Evolutionary conservation across 306 rosid species (phyloP).

Genomic region (Prunus fruticosa): DNA sequence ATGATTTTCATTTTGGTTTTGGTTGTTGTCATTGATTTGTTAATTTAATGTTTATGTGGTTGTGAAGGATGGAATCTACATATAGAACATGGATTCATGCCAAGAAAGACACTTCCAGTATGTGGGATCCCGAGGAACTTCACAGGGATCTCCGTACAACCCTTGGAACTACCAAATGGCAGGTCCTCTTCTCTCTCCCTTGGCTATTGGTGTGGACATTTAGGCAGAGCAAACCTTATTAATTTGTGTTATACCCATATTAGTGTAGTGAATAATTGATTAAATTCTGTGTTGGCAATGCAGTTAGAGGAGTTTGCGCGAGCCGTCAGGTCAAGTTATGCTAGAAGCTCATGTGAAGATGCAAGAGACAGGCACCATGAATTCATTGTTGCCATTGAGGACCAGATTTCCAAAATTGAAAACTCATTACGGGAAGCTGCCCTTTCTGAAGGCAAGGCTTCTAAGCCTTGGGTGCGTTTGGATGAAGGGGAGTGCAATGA

Average conservation of each 20-base stretch:
- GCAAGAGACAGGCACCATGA: constrained; percentile 69
- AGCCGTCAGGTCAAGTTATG: constrained; percentile 70
- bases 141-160: constrained; percentile 75
- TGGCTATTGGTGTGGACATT: neutral
- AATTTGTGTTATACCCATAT: neutral
- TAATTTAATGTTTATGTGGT: constrained; percentile 7
- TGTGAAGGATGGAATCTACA: constrained; percentile 81
- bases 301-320: constrained; percentile 86
- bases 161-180: constrained; percentile 97
- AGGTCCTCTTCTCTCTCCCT: constrained; percentile 40
- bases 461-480: constrained; percentile 69
- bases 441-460: constrained; percentile 44
- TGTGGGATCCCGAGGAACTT: constrained; percentile 68
- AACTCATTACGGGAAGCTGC: constrained; percentile 46
- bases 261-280: constrained; percentile 13
- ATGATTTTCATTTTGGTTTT: neutral
- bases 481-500: constrained; percentile 85
- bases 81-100: constrained; percentile 81
- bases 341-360: constrained; percentile 49
- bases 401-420: constrained; percentile 53
- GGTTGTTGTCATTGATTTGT: constrained; percentile 20
- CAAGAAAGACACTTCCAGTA: constrained; percentile 44
- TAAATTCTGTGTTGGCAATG: constrained; percentile 33
- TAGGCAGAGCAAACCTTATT: neutral
- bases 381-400: constrained; percentile 62